Evolutionary conservation across 805 yeast species (phyloP).

Genomic region (Brettanomyces anomalus): DNA sequence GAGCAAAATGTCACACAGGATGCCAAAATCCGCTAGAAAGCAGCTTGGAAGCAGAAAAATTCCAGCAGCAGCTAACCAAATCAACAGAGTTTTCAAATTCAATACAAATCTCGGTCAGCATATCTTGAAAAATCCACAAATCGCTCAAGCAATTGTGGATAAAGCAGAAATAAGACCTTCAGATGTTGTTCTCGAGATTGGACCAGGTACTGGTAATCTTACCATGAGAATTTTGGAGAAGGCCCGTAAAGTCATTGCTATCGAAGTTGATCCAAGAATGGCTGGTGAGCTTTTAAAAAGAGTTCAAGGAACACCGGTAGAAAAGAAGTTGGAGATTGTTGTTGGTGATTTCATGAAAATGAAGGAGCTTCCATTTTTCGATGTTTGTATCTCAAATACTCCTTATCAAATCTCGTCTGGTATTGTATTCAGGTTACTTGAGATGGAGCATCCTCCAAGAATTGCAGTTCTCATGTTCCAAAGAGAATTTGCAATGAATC

Average conservation of each 20-base stretch:
- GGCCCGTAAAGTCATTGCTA: slow-evolving; percentile 91
- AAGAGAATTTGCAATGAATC: slow-evolving; percentile 89
- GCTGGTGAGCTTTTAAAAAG: slow-evolving; percentile 97
- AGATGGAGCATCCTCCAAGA: slow-evolving; percentile 90
- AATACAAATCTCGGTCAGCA: slow-evolving; percentile 97
- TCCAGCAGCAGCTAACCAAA: slow-evolving; percentile 56
- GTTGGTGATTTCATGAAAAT: slow-evolving; percentile 96
- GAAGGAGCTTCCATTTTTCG: slow-evolving; percentile 81
- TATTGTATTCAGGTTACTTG: slow-evolving; percentile 81
- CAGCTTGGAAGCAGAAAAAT: slow-evolving; percentile 46
- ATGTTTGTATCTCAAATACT: slow-evolving; percentile 92
- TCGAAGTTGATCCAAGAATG: slow-evolving; percentile 99
- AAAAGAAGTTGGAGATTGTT: slow-evolving; percentile 82
- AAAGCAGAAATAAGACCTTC: slow-evolving; percentile 90
- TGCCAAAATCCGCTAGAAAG: slow-evolving; percentile 61
- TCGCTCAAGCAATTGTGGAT: slow-evolving; percentile 97
- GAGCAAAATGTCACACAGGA: slow-evolving; percentile 12
- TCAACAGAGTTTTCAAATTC: slow-evolving; percentile 86
- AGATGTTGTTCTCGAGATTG: slow-evolving; percentile 90
- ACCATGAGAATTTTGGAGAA: slow-evolving; percentile 88
- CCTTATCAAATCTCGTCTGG: slow-evolving; percentile 98
- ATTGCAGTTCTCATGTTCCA: slow-evolving; percentile 96
- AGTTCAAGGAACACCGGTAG: slow-evolving; percentile 93
- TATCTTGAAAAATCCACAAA: slow-evolving; percentile 88
- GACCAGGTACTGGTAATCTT: slow-evolving; percentile 98